These are phyloP conservation scores for Monascus purpureus DNA, from an alignment of 495 filamentous ascomycete species.

Conservation along the genomic window DNA sequence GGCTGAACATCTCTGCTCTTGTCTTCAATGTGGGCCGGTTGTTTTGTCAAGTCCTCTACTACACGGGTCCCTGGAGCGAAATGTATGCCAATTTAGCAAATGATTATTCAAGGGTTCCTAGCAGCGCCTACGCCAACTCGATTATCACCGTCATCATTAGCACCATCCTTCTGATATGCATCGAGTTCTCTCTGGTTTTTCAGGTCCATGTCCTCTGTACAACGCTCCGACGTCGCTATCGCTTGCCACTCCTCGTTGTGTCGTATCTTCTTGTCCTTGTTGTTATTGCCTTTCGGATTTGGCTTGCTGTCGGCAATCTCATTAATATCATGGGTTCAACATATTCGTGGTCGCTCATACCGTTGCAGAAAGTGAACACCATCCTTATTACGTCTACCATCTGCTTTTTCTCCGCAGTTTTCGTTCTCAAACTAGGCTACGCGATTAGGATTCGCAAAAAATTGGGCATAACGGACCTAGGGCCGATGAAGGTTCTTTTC, in stretches of 20 bases:
- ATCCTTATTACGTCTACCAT: constrained; percentile 49
- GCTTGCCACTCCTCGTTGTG: constrained; percentile 26
- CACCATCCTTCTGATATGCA: constrained; percentile 43
- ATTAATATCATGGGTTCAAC: constrained; percentile 28
- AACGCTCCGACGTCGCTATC: constrained; percentile 29
- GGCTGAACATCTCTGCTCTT: constrained; percentile 49
- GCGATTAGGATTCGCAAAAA: constrained; percentile 42
- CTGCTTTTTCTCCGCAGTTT: constrained; percentile 62
- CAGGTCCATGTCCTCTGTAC: constrained; percentile 54
- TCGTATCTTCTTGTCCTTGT: constrained; percentile 40
- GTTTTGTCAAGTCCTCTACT: constrained; percentile 44
- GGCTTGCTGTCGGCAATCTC: constrained; percentile 41
- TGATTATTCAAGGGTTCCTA: constrained; percentile 41
- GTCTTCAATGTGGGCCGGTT: constrained; percentile 45
- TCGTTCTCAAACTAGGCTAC: constrained; percentile 53
- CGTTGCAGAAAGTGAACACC: constrained; percentile 38
- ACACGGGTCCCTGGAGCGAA: constrained; percentile 40
- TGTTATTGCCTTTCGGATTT: constrained; percentile 46
- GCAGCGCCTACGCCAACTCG: constrained; percentile 32
- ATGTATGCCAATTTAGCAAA: constrained; percentile 43
- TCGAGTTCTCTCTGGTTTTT: constrained; percentile 55
- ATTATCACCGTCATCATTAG: constrained; percentile 39
- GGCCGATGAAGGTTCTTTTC: constrained; percentile 57
- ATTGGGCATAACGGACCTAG: constrained; percentile 45
- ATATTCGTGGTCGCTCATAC: constrained; percentile 9